These are phyloP conservation scores for Penicillium sp. DNA, from an alignment of 2,329 filamentous ascomycete genomes.

Conservation along the genomic window DNA sequence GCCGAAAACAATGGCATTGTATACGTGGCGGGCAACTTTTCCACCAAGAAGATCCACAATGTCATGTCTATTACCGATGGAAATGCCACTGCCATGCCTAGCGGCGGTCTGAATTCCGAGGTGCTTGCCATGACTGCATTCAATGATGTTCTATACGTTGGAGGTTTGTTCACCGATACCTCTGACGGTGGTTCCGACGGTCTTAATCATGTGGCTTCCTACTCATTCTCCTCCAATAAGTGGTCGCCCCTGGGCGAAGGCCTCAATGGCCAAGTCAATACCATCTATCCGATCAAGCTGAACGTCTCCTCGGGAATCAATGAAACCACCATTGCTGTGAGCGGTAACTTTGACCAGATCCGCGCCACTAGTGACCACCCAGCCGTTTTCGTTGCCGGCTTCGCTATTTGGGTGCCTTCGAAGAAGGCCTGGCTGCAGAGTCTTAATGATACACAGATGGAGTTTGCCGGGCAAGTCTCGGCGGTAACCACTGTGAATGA, in stretches of 20 bases:
- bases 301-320: slow-evolving; percentile 71
- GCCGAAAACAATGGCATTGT: slow-evolving; percentile 63
- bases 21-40: slow-evolving; percentile 85
- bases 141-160: slow-evolving; percentile 71
- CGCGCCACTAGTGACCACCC: slow-evolving; percentile 65
- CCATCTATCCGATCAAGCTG: slow-evolving; percentile 74
- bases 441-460: slow-evolving; percentile 64
- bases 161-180: slow-evolving; percentile 81
- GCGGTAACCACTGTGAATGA: slow-evolving; percentile 64
- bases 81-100: slow-evolving; percentile 63
- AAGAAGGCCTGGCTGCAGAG: slow-evolving; percentile 85
- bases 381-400: slow-evolving; percentile 67
- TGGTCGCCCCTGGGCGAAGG: slow-evolving; percentile 85
- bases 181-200: slow-evolving; percentile 61
- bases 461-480: slow-evolving; percentile 72
- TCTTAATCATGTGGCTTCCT: slow-evolving; percentile 75
- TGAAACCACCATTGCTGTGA: slow-evolving; percentile 76
- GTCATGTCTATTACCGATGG: slow-evolving; percentile 72
- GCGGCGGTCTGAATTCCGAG: slow-evolving; percentile 75
- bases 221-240: slow-evolving; percentile 65
- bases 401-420: slow-evolving; percentile 91
- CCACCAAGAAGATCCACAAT: slow-evolving; percentile 67
- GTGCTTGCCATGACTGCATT: slow-evolving; percentile 73
- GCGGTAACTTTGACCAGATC: slow-evolving; percentile 75
- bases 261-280: slow-evolving; percentile 75